These are phyloP conservation scores for Peronospora destructor DNA, from an alignment of 352 stramenopile species.

Conservation along the genomic window DNA sequence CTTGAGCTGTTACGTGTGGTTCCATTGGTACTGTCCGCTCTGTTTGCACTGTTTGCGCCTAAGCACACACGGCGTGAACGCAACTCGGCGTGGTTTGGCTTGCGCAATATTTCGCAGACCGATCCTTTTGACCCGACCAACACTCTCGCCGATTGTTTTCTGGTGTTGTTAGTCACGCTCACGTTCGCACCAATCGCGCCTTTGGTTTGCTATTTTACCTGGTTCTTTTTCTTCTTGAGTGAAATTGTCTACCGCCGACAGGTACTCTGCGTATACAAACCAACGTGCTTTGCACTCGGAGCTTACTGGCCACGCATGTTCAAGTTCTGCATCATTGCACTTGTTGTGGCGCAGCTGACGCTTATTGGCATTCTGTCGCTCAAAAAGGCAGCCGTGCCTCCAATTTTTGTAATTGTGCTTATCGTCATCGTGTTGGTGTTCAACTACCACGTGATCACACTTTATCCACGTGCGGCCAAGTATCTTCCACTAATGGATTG, in stretches of 20 bases:
- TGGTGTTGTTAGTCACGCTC: conserved; percentile 64
- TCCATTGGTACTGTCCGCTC: conserved; percentile 36
- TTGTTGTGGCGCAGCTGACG: conserved; percentile 68
- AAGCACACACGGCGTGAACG: conserved; percentile 57
- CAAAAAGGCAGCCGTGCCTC: conserved; percentile 46
- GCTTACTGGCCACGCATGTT: conserved; percentile 74
- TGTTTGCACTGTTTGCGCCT: conserved; percentile 53
- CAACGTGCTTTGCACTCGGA: conserved; percentile 46
- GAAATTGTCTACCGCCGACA: conserved; percentile 68
- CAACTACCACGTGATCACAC: conserved; percentile 44
- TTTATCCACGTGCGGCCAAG: conserved; percentile 57
- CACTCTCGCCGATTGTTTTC: conserved; percentile 51
- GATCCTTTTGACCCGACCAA: conserved; percentile 58
- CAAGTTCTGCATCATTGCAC: conserved; percentile 64
- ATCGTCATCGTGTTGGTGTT: conserved; percentile 48
- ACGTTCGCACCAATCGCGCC: conserved; percentile 77
- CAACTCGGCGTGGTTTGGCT: conserved; percentile 46
- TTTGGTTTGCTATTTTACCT: conserved; percentile 70
- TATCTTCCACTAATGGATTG: conserved; percentile 56
- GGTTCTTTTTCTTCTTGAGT: conserved; percentile 60
- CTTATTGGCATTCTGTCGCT: conserved; percentile 75
- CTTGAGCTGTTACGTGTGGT: conserved; percentile 61
- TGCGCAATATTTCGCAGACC: conserved; percentile 40
- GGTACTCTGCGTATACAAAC: conserved; percentile 63
- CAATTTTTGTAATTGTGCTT: conserved; percentile 29